Conservation (phyloP, 352 stramenopile species). For the Phytophthora fragariaefolia region DNA sequence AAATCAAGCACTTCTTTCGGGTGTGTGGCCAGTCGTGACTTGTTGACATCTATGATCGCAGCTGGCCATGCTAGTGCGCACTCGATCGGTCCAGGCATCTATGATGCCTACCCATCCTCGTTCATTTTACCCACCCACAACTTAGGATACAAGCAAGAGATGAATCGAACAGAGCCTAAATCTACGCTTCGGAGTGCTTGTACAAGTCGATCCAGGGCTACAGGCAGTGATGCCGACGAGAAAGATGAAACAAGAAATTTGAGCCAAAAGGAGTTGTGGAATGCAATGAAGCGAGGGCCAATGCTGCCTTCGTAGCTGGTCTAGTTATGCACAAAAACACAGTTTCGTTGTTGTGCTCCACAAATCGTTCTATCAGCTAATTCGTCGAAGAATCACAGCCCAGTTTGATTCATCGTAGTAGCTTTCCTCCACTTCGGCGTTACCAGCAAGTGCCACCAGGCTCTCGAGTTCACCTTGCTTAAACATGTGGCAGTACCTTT, state of each 20-base stretch:
- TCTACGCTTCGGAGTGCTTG: neutral
- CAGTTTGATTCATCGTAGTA: slow-evolving; percentile 92
- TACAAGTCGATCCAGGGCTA: slow-evolving; percentile 1
- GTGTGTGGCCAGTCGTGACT: slow-evolving; percentile 43
- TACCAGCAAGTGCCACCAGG: slow-evolving; percentile 63
- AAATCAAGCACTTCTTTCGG: slow-evolving; percentile 42
- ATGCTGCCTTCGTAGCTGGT: slow-evolving; percentile 22
- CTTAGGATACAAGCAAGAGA: slow-evolving; percentile 45
- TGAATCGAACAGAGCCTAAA: slow-evolving; percentile 21
- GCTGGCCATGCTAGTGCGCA: slow-evolving; percentile 52
- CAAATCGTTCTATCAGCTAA: slow-evolving; percentile 35
- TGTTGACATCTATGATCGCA: slow-evolving; percentile 54
- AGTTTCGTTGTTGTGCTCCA: slow-evolving; percentile 3
- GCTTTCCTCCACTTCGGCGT: slow-evolving; percentile 68
- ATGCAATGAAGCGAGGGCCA: slow-evolving; percentile 37
- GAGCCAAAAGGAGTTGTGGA: slow-evolving; percentile 44
- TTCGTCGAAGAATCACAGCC: slow-evolving; percentile 77
- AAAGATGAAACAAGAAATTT: neutral
- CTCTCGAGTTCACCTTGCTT: slow-evolving; percentile 84
- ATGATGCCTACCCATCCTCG: slow-evolving; percentile 36
- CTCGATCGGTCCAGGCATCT: slow-evolving; percentile 41
- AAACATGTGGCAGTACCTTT: slow-evolving; percentile 92
- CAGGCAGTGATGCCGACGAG: slow-evolving; percentile 8
- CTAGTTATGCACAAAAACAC: slow-evolving; percentile 18
- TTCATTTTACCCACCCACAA: slow-evolving; percentile 46